Percentiles rank a stretch among this genome's conserved stretches.
These are phyloP conservation scores for Prunus kanzakura DNA, from an alignment of 306 rosid genomes.

Conservation along the genomic window DNA sequence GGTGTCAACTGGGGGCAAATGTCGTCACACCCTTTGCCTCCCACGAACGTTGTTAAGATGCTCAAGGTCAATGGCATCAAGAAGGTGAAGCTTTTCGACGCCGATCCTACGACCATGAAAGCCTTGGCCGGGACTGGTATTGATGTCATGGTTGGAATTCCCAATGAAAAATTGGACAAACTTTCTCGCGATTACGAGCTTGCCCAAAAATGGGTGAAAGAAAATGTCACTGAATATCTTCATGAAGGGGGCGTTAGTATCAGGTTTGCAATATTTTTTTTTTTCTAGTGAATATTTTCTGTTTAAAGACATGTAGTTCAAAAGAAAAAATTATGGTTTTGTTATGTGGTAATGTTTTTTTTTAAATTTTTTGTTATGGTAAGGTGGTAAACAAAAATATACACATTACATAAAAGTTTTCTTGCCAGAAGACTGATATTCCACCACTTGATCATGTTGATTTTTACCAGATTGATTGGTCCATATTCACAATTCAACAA, in stretches of 20 bases:
- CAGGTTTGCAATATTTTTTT: conserved; percentile 27
- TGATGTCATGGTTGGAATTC: conserved; percentile 66
- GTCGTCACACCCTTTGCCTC: conserved; percentile 49
- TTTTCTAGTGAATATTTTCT: neutral
- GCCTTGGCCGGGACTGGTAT: conserved; percentile 51
- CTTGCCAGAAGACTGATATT: too few species aligned
- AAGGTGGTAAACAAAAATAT: too few species aligned
- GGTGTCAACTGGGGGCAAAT: conserved; percentile 78
- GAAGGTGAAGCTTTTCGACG: conserved; percentile 61
- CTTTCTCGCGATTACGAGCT: conserved; percentile 10
- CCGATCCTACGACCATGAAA: conserved; percentile 51
- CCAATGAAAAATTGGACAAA: conserved; percentile 46
- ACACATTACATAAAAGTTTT: too few species aligned
- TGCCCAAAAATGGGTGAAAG: conserved; percentile 59
- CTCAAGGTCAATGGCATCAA: conserved; percentile 58
- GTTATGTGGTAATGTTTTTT: too few species aligned
- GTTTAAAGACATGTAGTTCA: too few species aligned
- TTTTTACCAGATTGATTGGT: too few species aligned
- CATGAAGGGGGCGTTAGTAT: conserved; percentile 45
- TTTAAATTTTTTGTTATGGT: too few species aligned
- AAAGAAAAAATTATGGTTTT: too few species aligned
- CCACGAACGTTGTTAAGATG: conserved; percentile 43
- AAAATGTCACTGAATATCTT: conserved; percentile 44
- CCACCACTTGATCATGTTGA: too few species aligned
- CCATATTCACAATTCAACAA: too few species aligned